Conservation (phyloP, 2,329 filamentous ascomycete genomes). For the Alternaria sp. region DNA sequence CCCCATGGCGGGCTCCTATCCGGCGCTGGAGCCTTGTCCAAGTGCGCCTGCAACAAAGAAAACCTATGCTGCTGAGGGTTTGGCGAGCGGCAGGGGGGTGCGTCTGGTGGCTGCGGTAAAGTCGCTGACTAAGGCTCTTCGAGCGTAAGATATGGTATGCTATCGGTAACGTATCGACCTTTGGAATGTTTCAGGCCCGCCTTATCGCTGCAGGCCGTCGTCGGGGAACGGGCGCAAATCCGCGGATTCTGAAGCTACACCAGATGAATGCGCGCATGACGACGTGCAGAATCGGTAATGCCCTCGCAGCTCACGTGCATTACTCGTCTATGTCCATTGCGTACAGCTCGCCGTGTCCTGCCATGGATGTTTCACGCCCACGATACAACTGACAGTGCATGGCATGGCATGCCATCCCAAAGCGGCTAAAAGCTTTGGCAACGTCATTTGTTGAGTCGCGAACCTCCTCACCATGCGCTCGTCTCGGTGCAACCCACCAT, state of each 20-base stretch:
- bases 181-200: neutral
- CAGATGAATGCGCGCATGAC: slow-evolving; percentile 2
- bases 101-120: slow-evolving; percentile 10
- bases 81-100: slow-evolving; percentile 27
- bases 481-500: slow-evolving; percentile 8
- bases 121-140: slow-evolving; percentile 17
- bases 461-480: neutral
- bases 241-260: slow-evolving; percentile 6
- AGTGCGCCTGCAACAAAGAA: slow-evolving; percentile 21
- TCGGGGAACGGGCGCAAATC: slow-evolving; percentile 3
- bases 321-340: neutral
- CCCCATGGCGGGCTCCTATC: slow-evolving; percentile 20
- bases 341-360: neutral
- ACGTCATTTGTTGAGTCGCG: slow-evolving; percentile 25
- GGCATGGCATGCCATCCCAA: slow-evolving; percentile 2
- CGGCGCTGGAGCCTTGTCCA: slow-evolving; percentile 35
- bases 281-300: slow-evolving; percentile 6
- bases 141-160: slow-evolving; percentile 5
- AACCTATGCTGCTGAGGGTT: slow-evolving; percentile 18
- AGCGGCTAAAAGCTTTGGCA: slow-evolving; percentile 15
- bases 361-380: neutral
- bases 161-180: neutral
- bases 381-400: neutral
- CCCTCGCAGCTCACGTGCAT: neutral
- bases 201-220: neutral